Percentiles rank a stretch among this genome's conserved stretches.
Evolutionary conservation across 2,329 filamentous ascomycete genomes (phyloP).

Genomic region (Lecanicillium sp.): DNA sequence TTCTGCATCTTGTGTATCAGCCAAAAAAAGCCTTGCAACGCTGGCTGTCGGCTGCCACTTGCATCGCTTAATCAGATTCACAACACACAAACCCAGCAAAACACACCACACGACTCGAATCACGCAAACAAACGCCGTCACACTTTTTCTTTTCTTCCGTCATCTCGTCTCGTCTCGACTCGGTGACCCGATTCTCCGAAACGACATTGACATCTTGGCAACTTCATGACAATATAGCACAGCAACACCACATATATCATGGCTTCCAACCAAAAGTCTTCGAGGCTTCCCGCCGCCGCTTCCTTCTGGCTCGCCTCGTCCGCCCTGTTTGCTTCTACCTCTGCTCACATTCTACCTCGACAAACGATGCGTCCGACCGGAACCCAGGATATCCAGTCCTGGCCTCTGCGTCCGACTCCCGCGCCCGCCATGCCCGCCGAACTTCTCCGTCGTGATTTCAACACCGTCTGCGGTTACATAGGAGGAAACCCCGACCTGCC

Average conservation of each 20-base stretch:
- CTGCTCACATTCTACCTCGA: slow-evolving; percentile 26
- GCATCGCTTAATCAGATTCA: not conserved
- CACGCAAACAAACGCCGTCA: not conserved
- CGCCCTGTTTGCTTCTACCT: slow-evolving; percentile 20
- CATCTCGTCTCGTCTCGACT: too few species aligned
- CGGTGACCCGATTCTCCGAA: too few species aligned
- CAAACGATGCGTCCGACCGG: slow-evolving; percentile 27
- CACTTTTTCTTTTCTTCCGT: too few species aligned
- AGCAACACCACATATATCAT: not conserved
- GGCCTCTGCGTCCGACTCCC: slow-evolving; percentile 34
- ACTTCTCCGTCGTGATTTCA: slow-evolving; percentile 37
- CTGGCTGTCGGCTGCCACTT: slow-evolving; percentile 2
- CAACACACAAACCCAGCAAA: not conserved
- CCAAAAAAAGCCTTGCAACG: not conserved
- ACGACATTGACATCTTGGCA: too few species aligned
- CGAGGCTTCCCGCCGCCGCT: not conserved
- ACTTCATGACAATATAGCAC: not conserved
- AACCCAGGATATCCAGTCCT: slow-evolving; percentile 26
- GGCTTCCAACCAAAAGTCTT: not conserved
- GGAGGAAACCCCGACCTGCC: slow-evolving; percentile 45
- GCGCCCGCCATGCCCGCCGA: slow-evolving; percentile 31
- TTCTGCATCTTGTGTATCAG: not conserved
- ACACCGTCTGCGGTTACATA: slow-evolving; percentile 55
- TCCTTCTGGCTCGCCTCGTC: slow-evolving; percentile 21
- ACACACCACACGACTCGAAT: not conserved